phyloP scores from a whole-genome alignment of 768 basidiomycete genomes.

The Tulasnella sp. region DNA sequence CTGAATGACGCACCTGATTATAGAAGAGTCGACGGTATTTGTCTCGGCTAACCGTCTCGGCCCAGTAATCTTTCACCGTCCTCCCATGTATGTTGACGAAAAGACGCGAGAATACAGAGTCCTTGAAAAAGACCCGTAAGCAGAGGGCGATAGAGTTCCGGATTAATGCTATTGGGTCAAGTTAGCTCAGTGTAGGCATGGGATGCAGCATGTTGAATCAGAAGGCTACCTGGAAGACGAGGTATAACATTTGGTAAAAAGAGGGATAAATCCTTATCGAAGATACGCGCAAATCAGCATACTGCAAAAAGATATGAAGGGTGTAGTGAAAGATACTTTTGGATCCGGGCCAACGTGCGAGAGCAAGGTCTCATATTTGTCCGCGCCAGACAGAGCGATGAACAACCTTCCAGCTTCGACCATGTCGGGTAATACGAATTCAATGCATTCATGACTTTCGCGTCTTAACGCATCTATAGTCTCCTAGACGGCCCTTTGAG shows the following conservation, averaged over 20 bases:
- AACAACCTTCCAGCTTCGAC: constrained; percentile 47
- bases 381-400: too few species aligned
- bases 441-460: constrained; percentile 72
- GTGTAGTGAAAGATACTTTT: constrained; percentile 33
- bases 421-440: constrained; percentile 45
- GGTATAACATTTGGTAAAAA: constrained; percentile 24
- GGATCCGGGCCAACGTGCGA: constrained; percentile 60
- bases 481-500: constrained; percentile 61
- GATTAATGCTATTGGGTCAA: constrained; percentile 7
- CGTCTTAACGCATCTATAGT: constrained; percentile 53
- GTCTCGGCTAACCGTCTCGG: constrained; percentile 16
- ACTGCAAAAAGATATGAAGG: constrained; percentile 13
- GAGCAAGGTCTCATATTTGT: constrained; percentile 61
- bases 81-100: constrained; percentile 11
- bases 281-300: constrained; percentile 12
- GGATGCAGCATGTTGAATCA: too few species aligned
- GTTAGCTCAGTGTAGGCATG: too few species aligned
- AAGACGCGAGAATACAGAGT: too few species aligned
- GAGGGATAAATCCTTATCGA: constrained; percentile 25
- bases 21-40: constrained; percentile 18
- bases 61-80: constrained; percentile 17
- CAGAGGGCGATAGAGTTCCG: constrained; percentile 23
- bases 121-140: constrained; percentile 21
- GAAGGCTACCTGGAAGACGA: too few species aligned
- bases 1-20: neutral